These are phyloP conservation scores for Trypanosoma brucei DNA, from an alignment of 208 protist genomes.

Conservation along the genomic window DNA sequence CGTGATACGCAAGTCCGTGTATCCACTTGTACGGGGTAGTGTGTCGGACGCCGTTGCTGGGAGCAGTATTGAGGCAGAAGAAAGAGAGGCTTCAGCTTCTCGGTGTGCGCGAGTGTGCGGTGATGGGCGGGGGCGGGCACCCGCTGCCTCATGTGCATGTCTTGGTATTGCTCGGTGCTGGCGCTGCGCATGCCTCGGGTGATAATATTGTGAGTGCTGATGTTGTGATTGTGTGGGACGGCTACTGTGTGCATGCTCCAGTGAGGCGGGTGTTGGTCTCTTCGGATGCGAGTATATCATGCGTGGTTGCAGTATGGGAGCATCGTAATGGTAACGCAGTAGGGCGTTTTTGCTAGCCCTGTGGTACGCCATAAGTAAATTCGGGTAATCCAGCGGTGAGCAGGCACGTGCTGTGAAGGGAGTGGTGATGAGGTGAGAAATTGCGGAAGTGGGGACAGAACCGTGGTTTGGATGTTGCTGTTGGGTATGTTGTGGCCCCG, in stretches of 20 bases:
- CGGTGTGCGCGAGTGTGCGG: not conserved
- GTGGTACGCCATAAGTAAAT: constrained; percentile 24
- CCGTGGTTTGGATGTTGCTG: constrained; percentile 6
- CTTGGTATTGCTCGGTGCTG: not conserved
- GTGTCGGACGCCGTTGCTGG: constrained; percentile 3
- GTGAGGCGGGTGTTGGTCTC: constrained; percentile 10
- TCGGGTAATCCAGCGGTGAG: constrained; percentile 27
- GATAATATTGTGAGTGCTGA: not conserved
- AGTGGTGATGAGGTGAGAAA: not conserved
- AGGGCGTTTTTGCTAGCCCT: constrained; percentile 20
- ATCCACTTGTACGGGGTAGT: constrained; percentile 1
- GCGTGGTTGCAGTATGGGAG: constrained; percentile 19
- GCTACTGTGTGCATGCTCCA: constrained; percentile 8
- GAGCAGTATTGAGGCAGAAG: not conserved
- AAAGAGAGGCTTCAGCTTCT: not conserved
- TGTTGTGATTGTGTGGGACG: not conserved
- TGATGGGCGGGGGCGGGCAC: not conserved
- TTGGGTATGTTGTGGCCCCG: not conserved
- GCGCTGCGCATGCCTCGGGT: not conserved
- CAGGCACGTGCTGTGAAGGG: not conserved
- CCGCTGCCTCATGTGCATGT: not conserved
- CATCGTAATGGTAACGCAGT: constrained; percentile 23
- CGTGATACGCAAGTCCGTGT: constrained; percentile 6
- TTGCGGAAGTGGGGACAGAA: not conserved
- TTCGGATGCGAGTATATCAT: constrained; percentile 9